Conservation (phyloP, 2,329 filamentous ascomycete genomes). For the Colletotrichum sp. region DNA sequence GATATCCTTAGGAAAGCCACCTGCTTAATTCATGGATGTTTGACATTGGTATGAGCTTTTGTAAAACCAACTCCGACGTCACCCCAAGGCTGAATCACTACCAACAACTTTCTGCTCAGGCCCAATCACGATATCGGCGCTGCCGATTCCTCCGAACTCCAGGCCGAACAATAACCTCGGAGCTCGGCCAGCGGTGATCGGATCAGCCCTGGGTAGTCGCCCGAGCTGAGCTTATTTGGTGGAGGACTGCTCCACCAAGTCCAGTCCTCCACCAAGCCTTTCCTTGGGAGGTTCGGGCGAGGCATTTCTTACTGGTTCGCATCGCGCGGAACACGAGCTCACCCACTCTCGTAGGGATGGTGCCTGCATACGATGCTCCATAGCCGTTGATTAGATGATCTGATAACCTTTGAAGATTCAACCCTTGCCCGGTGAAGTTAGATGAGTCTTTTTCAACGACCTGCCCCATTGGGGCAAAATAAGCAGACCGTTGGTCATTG, state of each 20-base stretch:
- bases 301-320: neutral
- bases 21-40: no score
- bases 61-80: no score
- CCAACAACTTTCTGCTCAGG: neutral
- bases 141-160: neutral
- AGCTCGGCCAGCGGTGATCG: neutral
- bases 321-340: neutral
- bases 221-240: neutral
- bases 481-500: neutral
- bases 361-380: neutral
- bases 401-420: neutral
- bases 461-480: constrained; percentile 1
- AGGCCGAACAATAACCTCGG: neutral
- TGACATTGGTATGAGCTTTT: no score
- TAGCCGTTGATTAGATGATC: constrained; percentile 16
- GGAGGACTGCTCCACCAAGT: neutral
- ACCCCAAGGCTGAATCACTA: neutral
- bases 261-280: neutral
- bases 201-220: neutral
- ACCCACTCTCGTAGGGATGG: neutral
- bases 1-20: no score
- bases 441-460: neutral
- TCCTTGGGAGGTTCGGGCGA: neutral
- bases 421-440: neutral
- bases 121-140: neutral